Conservation (phyloP, 345 rosid genomes). For the Populus nigra region DNA sequence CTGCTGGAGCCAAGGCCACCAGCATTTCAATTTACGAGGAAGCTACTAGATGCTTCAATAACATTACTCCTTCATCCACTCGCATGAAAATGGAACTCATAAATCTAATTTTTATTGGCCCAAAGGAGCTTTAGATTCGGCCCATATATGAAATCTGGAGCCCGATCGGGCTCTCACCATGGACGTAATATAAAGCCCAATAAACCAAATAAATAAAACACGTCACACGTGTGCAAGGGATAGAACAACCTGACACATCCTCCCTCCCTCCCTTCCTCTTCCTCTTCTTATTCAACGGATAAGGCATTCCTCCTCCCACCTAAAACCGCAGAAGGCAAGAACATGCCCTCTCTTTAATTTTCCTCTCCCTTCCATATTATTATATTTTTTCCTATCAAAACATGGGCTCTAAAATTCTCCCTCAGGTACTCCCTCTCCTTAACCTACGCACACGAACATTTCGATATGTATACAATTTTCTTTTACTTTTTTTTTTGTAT, state of each 20-base stretch:
- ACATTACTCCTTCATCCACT: too few relatives aligned
- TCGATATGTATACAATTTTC: neutral
- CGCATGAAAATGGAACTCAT: too few relatives aligned
- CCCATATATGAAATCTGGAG: too few relatives aligned
- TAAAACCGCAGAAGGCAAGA: neutral
- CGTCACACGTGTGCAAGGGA: neutral
- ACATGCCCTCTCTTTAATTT: neutral
- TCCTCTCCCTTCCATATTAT: neutral
- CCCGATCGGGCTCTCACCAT: neutral
- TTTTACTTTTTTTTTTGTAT: neutral
- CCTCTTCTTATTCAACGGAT: neutral
- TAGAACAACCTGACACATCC: too few relatives aligned
- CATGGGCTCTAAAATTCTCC: constrained; percentile 60
- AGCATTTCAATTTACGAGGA: too few relatives aligned
- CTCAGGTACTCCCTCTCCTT: constrained; percentile 42
- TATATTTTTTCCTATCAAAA: too few relatives aligned
- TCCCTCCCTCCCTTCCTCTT: neutral
- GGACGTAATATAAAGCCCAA: neutral
- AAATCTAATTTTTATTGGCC: too few relatives aligned
- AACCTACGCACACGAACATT: neutral
- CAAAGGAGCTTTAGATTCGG: too few relatives aligned
- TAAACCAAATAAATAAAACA: neutral
- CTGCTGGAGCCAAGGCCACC: too few relatives aligned
- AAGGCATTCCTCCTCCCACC: neutral
- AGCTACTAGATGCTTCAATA: too few relatives aligned